Evolutionary conservation across 306 rosid species (phyloP).

Genomic region (Medicago ruthenica): DNA sequence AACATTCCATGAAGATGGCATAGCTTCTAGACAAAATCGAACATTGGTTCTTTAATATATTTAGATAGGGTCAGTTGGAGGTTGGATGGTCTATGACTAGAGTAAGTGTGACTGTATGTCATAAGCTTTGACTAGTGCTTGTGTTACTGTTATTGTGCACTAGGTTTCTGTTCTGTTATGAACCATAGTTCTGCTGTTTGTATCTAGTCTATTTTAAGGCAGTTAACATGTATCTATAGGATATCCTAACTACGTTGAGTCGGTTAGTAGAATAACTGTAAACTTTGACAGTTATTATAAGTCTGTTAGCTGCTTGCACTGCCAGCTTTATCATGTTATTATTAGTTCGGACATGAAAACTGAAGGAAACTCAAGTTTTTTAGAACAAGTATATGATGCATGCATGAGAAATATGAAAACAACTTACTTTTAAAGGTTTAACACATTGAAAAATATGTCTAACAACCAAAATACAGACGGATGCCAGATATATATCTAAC

Average conservation of each 20-base stretch:
- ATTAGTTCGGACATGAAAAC: neutral
- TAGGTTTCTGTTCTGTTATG: neutral
- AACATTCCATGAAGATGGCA: conserved; percentile 10
- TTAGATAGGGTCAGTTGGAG: conserved; percentile 18
- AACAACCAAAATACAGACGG: neutral
- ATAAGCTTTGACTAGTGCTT: neutral
- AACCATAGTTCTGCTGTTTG: no score
- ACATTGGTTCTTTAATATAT: conserved; percentile 19
- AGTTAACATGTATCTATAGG: no score
- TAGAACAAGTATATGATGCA: neutral
- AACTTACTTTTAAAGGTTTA: neutral
- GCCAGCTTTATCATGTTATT: no score
- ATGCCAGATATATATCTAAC: neutral
- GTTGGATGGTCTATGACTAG: neutral
- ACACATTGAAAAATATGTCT: neutral
- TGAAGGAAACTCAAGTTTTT: neutral
- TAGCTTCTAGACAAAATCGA: conserved; percentile 11
- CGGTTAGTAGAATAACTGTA: no score
- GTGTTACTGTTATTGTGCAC: neutral
- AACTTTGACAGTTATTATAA: no score
- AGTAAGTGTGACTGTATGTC: neutral
- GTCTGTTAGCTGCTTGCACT: no score
- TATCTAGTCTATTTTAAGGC: no score
- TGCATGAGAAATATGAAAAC: neutral
- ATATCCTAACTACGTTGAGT: no score